Conservation (phyloP, 176 grass and related monocot species). For the Bromus sterilis region DNA sequence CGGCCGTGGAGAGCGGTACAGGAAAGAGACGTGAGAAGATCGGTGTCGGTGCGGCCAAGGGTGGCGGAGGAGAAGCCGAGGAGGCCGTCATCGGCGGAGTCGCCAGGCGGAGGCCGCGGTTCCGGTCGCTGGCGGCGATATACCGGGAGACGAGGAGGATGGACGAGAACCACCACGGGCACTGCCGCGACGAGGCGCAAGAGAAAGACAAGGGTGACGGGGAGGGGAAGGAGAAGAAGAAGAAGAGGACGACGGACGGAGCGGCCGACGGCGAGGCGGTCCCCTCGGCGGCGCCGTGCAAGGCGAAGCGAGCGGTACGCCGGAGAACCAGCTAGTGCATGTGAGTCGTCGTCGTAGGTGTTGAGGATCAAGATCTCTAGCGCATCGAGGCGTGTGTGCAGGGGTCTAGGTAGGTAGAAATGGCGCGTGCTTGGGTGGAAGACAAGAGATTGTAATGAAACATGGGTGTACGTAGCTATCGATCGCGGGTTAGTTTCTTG, state of each 20-base stretch:
- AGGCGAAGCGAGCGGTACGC: neutral
- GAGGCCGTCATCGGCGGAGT: neutral
- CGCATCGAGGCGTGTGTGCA: neutral
- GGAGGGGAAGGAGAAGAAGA: neutral
- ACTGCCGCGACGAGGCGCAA: neutral
- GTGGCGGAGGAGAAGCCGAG: neutral
- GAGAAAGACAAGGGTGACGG: neutral
- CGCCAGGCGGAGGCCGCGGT: conserved; percentile 19
- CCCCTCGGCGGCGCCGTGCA: neutral
- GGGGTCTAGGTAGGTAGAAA: neutral
- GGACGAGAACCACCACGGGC: neutral
- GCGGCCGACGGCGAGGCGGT: neutral
- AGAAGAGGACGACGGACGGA: neutral
- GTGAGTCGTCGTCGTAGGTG: neutral
- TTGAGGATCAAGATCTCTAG: neutral
- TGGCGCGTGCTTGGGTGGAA: neutral
- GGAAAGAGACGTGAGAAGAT: neutral
- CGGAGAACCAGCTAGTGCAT: neutral
- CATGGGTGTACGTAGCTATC: neutral
- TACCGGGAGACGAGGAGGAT: conserved; percentile 8
- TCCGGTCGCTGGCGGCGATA: conserved; percentile 33
- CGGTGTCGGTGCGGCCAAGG: neutral
- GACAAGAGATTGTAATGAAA: neutral
- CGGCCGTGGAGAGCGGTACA: conserved; percentile 4
- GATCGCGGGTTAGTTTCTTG: neutral